Evolutionary conservation across 1,139 yeast genomes (phyloP), one percentile per base, ranked within the genome.

Genomic region (Protomyces pachydermus): DNA sequence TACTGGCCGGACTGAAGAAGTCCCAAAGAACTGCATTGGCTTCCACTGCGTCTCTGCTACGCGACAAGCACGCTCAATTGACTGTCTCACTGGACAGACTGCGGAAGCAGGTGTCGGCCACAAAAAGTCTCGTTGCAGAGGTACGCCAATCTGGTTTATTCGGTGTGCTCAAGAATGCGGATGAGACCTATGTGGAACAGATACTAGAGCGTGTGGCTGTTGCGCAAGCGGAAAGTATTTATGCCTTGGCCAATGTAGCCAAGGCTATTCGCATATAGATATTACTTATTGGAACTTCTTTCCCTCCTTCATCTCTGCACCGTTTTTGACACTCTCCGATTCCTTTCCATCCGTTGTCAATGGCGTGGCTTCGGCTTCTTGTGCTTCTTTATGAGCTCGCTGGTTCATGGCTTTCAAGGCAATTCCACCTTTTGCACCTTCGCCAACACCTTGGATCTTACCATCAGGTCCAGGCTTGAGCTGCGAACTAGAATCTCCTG

Each of bases 261-360:
- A 42, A 42, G 25, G 18, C 20, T 12, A 42, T 42, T 20, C 48
- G 48, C 23, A 18, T 42, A n/a, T 42, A 20, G 16, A 20, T 18
- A 39, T 12, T 3, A 39, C 16, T 50, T 52, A 58, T 42, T 58
- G 52, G 35, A 58, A 58, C 53, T 58, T 58, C 42, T 58, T 42
- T 28, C 39, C 28, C 18, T 32, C 56, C 14, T 45, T 32, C 52
- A 58, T 34, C 32, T 51, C 62, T 6, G 62, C 62, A 18, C 62
- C 62, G 16, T 55, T 51, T 35, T 18, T 51, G 56, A 58, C 62
- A 39, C 62, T 58, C 62, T 58, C 62, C n/a, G 52, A 51, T 46
- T 58, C 62, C 18, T 32, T 32, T 18, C 32, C 42, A 3, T 39
- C 48, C 34, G 12, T n/a, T 4, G 25, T 52, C 18, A 38, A 34